phyloP scores from a whole-genome alignment of 2,329 filamentous ascomycete genomes.

The Didymella keratinophila region DNA sequence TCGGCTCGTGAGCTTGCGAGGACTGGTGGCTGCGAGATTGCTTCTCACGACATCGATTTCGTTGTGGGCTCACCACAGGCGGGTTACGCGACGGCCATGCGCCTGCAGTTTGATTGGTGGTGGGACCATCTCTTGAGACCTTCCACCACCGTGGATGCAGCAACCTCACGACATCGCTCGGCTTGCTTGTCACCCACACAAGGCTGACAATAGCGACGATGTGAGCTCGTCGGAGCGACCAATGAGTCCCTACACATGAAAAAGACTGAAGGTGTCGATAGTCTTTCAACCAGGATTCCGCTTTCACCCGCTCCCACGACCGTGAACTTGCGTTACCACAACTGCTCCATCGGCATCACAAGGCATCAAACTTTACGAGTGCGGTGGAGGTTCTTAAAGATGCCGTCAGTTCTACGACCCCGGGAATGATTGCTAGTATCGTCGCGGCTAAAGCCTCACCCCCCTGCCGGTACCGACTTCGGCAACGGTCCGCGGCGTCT shows the following conservation, averaged over 20 bases:
- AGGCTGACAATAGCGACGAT: background rate
- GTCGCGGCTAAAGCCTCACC: conserved; percentile 15
- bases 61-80: background rate
- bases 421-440: conserved; percentile 9
- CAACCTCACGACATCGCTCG: background rate
- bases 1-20: background rate
- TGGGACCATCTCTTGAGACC: background rate
- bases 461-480: conserved; percentile 7
- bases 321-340: background rate
- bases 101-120: conserved; percentile 7
- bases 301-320: background rate
- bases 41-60: background rate
- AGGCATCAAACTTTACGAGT: background rate
- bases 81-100: background rate
- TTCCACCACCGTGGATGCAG: background rate
- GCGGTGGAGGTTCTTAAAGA: background rate
- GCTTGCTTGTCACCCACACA: background rate
- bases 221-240: background rate
- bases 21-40: background rate
- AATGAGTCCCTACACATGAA: background rate
- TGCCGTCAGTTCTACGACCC: background rate
- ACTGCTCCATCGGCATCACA: background rate
- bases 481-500: conserved; percentile 17
- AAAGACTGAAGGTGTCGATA: background rate
- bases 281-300: background rate